Evolutionary conservation across 1,139 yeast species (phyloP), one percentile per base, ranked within the genome.

Genomic region (Debaryomyces subglobosus): DNA sequence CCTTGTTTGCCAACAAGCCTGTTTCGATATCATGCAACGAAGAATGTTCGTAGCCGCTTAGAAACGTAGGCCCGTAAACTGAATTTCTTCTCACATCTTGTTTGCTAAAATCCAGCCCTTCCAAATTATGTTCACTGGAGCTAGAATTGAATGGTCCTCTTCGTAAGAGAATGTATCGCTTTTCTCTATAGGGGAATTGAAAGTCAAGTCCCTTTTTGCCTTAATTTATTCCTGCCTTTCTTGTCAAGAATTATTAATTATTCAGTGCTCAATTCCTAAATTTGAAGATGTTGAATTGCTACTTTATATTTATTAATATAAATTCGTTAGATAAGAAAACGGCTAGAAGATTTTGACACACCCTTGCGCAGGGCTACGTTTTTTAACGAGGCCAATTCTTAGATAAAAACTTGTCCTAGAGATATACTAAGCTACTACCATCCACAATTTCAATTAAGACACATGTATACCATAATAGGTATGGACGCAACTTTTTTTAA

Each of bases 11-110:
- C 46, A 74, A 65, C 46, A 74, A 63, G 55, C 73, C 71, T 30
- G 80, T 64, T 2, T 74, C 64, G 12, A 80, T 75, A 27, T 76
- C 79, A 49, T 69, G 71, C 35, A 70, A 68, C 12, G 71, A 65
- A 57, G 76, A 75, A 58, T 74, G 76, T 5, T 78, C 80, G 46
- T 69, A 68, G 55, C 77, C 77, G 16, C 10, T 30, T 13, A 71
- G 23, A 20, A 20, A 20, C 23, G 5, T 64, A 57, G 71, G 75
- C 1, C 76, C 77, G 50, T 72, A 71, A 27, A 72, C 75, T 52
- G 67, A 64, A 46, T 64, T 68, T 38, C 61, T 51, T 32, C 61
- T 59, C 13, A 62, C 67, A 20, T 24, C 27, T 16, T 27, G 29
- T 8, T 32, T 6, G 24, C 32, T 29, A 38, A 59, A 65, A 44